phyloP scores from a whole-genome alignment of 2,329 filamentous ascomycete species.

The Torrubiella hemipterigena region DNA sequence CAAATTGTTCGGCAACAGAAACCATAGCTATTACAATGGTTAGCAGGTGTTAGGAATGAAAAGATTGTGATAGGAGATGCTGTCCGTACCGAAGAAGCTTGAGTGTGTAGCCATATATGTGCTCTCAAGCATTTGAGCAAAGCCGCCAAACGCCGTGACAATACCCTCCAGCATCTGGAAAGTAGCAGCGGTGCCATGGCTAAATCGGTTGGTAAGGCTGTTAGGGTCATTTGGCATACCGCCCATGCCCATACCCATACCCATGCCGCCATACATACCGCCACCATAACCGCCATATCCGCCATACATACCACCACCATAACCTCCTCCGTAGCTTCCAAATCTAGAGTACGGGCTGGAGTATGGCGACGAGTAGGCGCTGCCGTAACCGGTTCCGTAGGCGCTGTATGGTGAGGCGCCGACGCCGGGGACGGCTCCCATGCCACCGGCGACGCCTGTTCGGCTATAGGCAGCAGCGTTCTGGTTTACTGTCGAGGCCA shows the following conservation, averaged over 20 bases:
- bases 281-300: slow-evolving; percentile 27
- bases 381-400: slow-evolving; percentile 29
- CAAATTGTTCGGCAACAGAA: slow-evolving; percentile 93
- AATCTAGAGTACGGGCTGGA: slow-evolving; percentile 22
- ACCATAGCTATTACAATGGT: slow-evolving; percentile 64
- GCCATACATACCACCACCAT: slow-evolving; percentile 14
- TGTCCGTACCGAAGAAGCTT: slow-evolving; percentile 82
- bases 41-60: not conserved
- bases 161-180: slow-evolving; percentile 98
- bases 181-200: slow-evolving; percentile 86
- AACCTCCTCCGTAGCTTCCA: slow-evolving; percentile 30
- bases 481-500: slow-evolving; percentile 71
- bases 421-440: slow-evolving; percentile 36
- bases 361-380: slow-evolving; percentile 15
- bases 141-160: slow-evolving; percentile 91
- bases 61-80: not conserved
- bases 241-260: slow-evolving; percentile 19
- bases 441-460: slow-evolving; percentile 23
- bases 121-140: slow-evolving; percentile 98
- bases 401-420: slow-evolving; percentile 24
- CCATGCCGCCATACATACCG: slow-evolving; percentile 31
- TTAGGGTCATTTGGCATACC: slow-evolving; percentile 69
- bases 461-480: slow-evolving; percentile 75
- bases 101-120: slow-evolving; percentile 99
- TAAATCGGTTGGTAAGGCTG: slow-evolving; percentile 90